Evolutionary conservation across 208 protist species (phyloP), one percentile per base, ranked within the genome.

Genomic region (Strigomonas galati): DNA sequence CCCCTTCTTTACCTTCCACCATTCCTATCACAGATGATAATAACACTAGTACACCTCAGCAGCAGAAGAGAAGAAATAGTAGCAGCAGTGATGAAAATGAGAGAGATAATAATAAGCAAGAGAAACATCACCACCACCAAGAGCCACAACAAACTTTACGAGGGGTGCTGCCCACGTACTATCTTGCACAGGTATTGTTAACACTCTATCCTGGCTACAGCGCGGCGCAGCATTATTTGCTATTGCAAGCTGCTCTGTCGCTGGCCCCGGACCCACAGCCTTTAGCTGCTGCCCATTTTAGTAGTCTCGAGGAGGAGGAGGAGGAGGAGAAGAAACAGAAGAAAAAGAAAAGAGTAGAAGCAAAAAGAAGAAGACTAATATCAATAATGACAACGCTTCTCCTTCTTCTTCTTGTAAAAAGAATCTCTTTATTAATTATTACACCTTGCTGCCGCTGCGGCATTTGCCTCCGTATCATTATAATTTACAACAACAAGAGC

Each of bases 371-470:
- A 60, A 60, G 6, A 60, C 15, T 19, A 7, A 60, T 37, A 60
- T 37, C 19, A 4, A 5, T 40, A 15, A 60, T 6, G 10, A 19
- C 14, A 14, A 60, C 15, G 26, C n/a, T 6, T 14, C 6, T 14
- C 9, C 37, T 6, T 14, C 37, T n/a, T n/a, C n/a, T n/a, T n/a
- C n/a, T n/a, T n/a, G n/a, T n/a, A n/a, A n/a, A n/a, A n/a, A n/a
- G n/a, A n/a, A n/a, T n/a, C 35, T 40, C 35, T 40, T 40, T 31
- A 59, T 59, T 4, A 59, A 59, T 31, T 59, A 59, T 31, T 32
- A 40, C 26, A 28, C 30, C 15, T 17, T 59, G 2, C 54, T 59
- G 17, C 54, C 54, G 24, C 17, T 37, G 21, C 54, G 54, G 21
- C 54, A 59, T 7, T 28, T 59, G n/a, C 54, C 54, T 2, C 30